Evolutionary conservation across 768 basidiomycete genomes (phyloP), one percentile per base, ranked within the genome.

Genomic region (Megacollybia marginata): DNA sequence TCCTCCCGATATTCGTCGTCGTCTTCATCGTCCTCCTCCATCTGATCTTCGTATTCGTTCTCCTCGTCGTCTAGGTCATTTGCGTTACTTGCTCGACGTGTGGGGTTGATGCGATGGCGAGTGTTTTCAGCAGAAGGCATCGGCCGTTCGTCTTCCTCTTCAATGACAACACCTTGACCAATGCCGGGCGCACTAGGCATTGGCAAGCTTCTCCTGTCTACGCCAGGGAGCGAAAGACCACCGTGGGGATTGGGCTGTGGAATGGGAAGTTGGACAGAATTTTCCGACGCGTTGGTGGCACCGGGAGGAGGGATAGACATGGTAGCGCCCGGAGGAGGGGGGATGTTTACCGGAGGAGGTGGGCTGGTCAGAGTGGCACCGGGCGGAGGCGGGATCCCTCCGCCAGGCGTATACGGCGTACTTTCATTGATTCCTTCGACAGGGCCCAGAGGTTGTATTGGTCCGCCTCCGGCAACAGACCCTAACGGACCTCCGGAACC

Each of bases 271-370:
- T 31, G 33, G 51, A 51, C 18, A 56, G 46, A 43, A 48, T 52
- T 34, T 33, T 28, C 45, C 34, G 23, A 33, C 28, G 45, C 45
- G 33, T 32, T 42, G 40, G 52, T 52, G 6, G 63, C 57, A 42
- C 66, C 63, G 8, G 59, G 49, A 19, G 71, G 66, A 46, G 69
- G 68, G 4, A 66, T 55, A 7, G 67, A 53, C n/a, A 64, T 60
- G 0, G 54, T 57, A n/a, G 66, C 67, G 10, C 67, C 64, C 65
- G 64, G 33, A 52, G 57, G 16, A 48, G 52, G 42, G 42, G 40
- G 28, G 19, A 11, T 35, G 46, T 47, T 46, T 49, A 20, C 38
- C 6, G 23, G 23, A 28, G 23, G 23, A 28, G 23, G 23, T 28
- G 23, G 23, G 6, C 23, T 28, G 23, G 23, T 28, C 23, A 28